Conservation (phyloP, 179 eudicot species). For the Silene vulgaris region DNA sequence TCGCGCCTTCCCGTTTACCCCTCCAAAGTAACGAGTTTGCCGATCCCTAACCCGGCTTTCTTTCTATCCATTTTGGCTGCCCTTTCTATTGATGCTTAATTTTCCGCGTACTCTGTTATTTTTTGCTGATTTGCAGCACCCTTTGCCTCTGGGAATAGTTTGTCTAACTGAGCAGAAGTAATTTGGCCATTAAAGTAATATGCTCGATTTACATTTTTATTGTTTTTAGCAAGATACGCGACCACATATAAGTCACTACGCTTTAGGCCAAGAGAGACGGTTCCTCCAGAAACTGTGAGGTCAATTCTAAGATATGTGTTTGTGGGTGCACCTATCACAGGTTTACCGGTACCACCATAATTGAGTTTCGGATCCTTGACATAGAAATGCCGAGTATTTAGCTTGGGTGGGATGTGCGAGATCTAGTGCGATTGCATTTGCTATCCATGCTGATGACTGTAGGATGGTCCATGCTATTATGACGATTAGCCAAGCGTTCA, state of each 20-base stretch:
- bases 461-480: background rate
- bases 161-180: background rate
- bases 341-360: conserved; percentile 1
- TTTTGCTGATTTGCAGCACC: background rate
- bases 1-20: background rate
- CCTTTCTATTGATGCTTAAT: background rate
- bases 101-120: conserved; percentile 13
- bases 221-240: background rate
- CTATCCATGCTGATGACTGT: background rate
- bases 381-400: background rate
- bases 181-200: background rate
- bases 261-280: background rate
- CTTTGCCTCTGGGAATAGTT: background rate
- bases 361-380: background rate
- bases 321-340: conserved; percentile 2
- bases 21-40: background rate
- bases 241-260: background rate
- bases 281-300: background rate
- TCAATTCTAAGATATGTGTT: background rate
- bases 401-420: background rate
- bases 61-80: background rate
- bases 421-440: background rate
- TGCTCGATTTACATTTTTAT: background rate
- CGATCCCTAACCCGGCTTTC: background rate
- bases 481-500: background rate